phyloP scores from a whole-genome alignment of 371 early-diverging fungal genomes.

The Rhizopus arrhizus region DNA sequence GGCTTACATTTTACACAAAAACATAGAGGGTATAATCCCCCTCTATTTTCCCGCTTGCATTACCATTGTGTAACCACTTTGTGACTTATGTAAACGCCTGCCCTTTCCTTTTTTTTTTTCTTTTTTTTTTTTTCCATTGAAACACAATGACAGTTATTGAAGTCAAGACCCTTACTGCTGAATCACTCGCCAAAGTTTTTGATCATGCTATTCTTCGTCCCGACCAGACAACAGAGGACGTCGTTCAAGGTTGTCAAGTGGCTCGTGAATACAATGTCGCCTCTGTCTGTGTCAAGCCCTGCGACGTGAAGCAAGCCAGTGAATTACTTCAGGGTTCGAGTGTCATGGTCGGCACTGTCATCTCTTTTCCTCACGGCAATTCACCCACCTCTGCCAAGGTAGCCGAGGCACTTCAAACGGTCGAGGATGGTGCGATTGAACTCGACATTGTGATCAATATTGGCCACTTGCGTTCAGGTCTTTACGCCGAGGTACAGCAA shows the following conservation, averaged over 20 bases:
- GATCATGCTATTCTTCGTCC: slow-evolving; percentile 69
- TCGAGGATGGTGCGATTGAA: slow-evolving; percentile 64
- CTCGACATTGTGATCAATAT: slow-evolving; percentile 71
- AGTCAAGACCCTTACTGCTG: slow-evolving; percentile 53
- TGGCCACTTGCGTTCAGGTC: slow-evolving; percentile 59
- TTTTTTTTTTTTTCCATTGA: slow-evolving; percentile 2
- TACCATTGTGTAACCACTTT: neutral
- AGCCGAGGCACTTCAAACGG: slow-evolving; percentile 58
- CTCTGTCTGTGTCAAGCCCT: slow-evolving; percentile 70
- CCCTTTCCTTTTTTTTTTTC: neutral
- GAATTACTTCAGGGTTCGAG: slow-evolving; percentile 45
- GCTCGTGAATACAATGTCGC: slow-evolving; percentile 57
- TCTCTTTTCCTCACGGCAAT: slow-evolving; percentile 71
- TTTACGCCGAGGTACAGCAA: slow-evolving; percentile 45
- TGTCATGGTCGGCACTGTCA: slow-evolving; percentile 67
- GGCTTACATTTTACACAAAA: too few species aligned
- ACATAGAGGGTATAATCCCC: neutral
- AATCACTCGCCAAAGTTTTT: slow-evolving; percentile 61
- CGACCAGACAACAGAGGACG: slow-evolving; percentile 62
- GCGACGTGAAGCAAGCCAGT: slow-evolving; percentile 61
- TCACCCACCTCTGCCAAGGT: slow-evolving; percentile 59
- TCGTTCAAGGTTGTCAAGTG: slow-evolving; percentile 57
- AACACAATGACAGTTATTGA: slow-evolving; percentile 40
- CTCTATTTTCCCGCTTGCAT: neutral
- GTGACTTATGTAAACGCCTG: neutral